Base-by-base conservation (phyloP, 768 basidiomycete genomes). In the Panaeolus papilionaceus region DNA sequence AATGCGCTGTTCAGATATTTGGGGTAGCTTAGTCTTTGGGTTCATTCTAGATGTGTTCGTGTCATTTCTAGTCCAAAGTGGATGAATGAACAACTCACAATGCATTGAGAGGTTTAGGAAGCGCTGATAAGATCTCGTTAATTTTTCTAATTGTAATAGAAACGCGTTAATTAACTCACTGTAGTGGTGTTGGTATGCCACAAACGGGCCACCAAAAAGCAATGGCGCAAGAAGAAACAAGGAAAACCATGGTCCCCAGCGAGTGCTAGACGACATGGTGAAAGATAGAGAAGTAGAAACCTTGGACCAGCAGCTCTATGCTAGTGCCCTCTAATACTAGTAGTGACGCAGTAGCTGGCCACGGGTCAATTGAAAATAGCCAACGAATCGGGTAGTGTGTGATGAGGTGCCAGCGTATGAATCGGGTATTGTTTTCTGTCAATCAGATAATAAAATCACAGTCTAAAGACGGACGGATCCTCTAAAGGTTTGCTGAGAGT, bases 1-100 rank as follows among this genome's bases (percentile, higher is more conserved):
- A 63, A 94, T 91, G 14, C 85, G 86, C 0, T 85, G 74, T 76
- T 94, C 92, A 0, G 92, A 92, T 28, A 93, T 86, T 72, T 92
- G 90, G 4, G 92, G 90, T 3, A 88, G 77, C 39, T 81, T 79
- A 0, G 89, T 92, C 11, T 72, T 66, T 5, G 89, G 83, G 75
- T 92, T 75, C 40, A 73, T 76, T 62, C 84, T 83, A 68, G 7
- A 38, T 20, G 58, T 54, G 42, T 20, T 20, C 23, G 66, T 68
- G 37, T 69, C 38, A 61, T 5, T 28, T 42, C 58, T 40, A 9
- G 28, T 61, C 44, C 64, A 23, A 38, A 40, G 16, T 28, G 12
- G 38, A 39, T 38, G n/a, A 16, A 44, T 8, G 26, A 20, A 9
- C 28, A 18, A 71, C 86, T 77, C 74, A 90, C 88, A 86, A 75